Evolutionary conservation across 768 basidiomycete species (phyloP), one percentile per base, ranked within the genome.

Genomic region (Coprinellus micaceus): DNA sequence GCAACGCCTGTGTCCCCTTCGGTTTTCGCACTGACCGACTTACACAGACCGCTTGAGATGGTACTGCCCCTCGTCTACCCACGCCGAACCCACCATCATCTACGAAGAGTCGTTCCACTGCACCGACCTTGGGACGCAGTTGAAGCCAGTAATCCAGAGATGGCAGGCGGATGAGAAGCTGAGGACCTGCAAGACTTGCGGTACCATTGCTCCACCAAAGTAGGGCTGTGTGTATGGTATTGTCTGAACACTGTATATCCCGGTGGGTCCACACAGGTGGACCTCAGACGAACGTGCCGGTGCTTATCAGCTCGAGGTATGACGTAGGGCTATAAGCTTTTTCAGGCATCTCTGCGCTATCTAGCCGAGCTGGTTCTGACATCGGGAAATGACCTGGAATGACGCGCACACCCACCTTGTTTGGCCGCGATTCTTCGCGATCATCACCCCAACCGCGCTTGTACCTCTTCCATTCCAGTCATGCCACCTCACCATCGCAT

Each of bases 61-160:
- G 94, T 97, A 94, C 71, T 98, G 94, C 71, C 83, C 76, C 19
- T 81, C 85, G 3, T 64, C 73, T 0, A 69, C 68, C 2, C 93
- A 95, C 70, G 56, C 69, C 2, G 60, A 69, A 28, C 71, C 71
- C 13, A 72, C 69, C 0, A 66, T 72, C 41, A 69, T 74, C 30
- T 63, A 69, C 61, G 89, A 95, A 72, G 91, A 92, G 57, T 74
- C 79, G 0, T 93, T 98, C 67, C 91, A 94, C 66, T 88, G 89
- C 59, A 87, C 85, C 0, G 93, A 98, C 65, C 82, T 98, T 26
- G 96, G 94, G 41, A 89, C 89, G 12, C 95, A 98, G 73, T 77
- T 98, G 53, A 96, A 96, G 73, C 91, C 94, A 0, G 79, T 94
- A 47, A 97, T 98, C 57, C 78, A 93, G 64, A 74, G 79, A 22